Evolutionary conservation across 2,329 filamentous ascomycete genomes (phyloP).

Genomic region (Neopestalotiopsis rosae): DNA sequence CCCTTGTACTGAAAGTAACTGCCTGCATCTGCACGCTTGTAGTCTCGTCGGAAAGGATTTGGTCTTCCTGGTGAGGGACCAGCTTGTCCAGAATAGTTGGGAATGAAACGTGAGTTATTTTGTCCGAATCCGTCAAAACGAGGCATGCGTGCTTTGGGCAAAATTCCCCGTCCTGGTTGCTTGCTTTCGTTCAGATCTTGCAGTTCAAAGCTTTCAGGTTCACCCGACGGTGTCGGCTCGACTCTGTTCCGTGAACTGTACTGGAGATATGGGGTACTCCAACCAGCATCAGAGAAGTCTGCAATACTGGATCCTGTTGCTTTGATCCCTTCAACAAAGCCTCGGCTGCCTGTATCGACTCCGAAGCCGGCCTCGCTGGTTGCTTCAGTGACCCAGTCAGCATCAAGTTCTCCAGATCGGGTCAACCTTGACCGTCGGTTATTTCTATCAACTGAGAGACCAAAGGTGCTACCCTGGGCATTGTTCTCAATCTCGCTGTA

Average conservation of each 20-base stretch:
- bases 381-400: slow-evolving; percentile 45
- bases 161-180: slow-evolving; percentile 20
- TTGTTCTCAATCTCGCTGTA: background rate
- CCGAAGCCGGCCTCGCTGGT: slow-evolving; percentile 35
- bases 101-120: slow-evolving; percentile 24
- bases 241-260: slow-evolving; percentile 28
- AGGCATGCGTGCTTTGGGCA: slow-evolving; percentile 14
- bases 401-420: slow-evolving; percentile 31
- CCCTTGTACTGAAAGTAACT: slow-evolving; percentile 26
- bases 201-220: slow-evolving; percentile 20
- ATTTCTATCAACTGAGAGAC: background rate
- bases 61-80: slow-evolving; percentile 7
- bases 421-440: background rate
- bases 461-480: slow-evolving; percentile 9
- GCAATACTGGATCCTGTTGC: slow-evolving; percentile 49
- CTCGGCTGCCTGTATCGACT: background rate
- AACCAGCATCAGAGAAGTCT: slow-evolving; percentile 45
- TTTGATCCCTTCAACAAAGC: slow-evolving; percentile 23
- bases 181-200: slow-evolving; percentile 25
- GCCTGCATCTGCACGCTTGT: slow-evolving; percentile 17
- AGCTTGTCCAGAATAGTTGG: slow-evolving; percentile 11
- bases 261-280: slow-evolving; percentile 1
- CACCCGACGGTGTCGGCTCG: slow-evolving; percentile 24
- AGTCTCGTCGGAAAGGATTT: slow-evolving; percentile 26
- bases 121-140: slow-evolving; percentile 23